These are phyloP conservation scores for Leccinum broughii DNA, from an alignment of 768 basidiomycete genomes.

Conservation along the genomic window DNA sequence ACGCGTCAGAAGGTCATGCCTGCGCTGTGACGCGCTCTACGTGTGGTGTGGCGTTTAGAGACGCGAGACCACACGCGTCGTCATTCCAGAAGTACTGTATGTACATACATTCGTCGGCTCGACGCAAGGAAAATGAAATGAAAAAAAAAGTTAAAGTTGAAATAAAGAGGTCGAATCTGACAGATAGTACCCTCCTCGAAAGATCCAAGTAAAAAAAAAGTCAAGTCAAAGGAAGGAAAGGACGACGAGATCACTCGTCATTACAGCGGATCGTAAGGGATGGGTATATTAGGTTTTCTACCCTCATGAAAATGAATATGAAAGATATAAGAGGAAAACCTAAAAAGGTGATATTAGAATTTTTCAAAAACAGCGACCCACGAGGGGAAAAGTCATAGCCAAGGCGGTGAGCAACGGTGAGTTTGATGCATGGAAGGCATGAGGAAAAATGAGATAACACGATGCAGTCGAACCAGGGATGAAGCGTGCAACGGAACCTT, in stretches of 20 bases:
- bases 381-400: conserved; percentile 16
- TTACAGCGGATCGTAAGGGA: conserved; percentile 25
- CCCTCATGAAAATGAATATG: conserved; percentile 13
- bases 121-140: neutral
- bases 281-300: conserved; percentile 29
- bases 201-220: neutral
- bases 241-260: conserved; percentile 12
- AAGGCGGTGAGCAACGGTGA: conserved; percentile 24
- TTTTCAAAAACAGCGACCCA: conserved; percentile 3
- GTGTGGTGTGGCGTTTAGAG: neutral
- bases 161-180: neutral
- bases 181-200: conserved; percentile 8
- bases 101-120: conserved; percentile 17
- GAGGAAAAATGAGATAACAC: conserved; percentile 20
- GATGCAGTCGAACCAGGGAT: conserved; percentile 3
- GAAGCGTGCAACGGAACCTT: neutral
- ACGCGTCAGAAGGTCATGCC: neutral
- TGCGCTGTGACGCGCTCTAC: neutral
- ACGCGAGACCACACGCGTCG: neutral
- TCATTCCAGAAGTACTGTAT: conserved; percentile 12
- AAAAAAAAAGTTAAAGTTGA: neutral
- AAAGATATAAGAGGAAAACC: conserved; percentile 9
- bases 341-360: neutral
- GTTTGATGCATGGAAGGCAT: conserved; percentile 27
- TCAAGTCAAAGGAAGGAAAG: conserved; percentile 1